phyloP scores from a whole-genome alignment of 1,139 yeast genomes.

The Maudiozyma humilis region DNA sequence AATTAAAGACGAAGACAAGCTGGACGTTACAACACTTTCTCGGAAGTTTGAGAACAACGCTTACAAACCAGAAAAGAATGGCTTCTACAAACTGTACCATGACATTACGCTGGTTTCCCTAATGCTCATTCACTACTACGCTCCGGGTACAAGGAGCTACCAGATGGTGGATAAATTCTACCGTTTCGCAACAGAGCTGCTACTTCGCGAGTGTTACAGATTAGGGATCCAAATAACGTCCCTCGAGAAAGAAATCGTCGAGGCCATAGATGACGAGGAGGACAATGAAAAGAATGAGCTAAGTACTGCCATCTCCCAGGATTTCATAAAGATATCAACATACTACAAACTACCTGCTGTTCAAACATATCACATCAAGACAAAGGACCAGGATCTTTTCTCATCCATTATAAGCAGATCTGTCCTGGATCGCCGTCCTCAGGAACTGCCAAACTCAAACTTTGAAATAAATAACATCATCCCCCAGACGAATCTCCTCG shows the following conservation, averaged over 20 bases:
- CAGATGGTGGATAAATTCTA: constrained; percentile 57
- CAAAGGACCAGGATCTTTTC: constrained; percentile 37
- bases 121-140: constrained; percentile 39
- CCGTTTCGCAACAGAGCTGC: constrained; percentile 59
- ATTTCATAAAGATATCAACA: constrained; percentile 59
- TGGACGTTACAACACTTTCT: constrained; percentile 30
- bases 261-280: constrained; percentile 12
- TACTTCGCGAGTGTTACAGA: constrained; percentile 62
- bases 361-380: constrained; percentile 49
- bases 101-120: constrained; percentile 65
- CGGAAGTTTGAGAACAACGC: constrained; percentile 30
- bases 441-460: constrained; percentile 28
- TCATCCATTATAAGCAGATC: constrained; percentile 39
- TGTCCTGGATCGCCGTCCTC: constrained; percentile 27
- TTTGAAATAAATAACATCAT: constrained; percentile 29
- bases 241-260: constrained; percentile 9
- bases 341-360: constrained; percentile 53
- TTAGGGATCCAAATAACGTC: constrained; percentile 33
- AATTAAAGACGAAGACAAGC: constrained; percentile 20
- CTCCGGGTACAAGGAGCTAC: constrained; percentile 53
- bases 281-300: constrained; percentile 14
- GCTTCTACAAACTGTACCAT: constrained; percentile 52
- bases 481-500: constrained; percentile 30
- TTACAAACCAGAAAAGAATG: constrained; percentile 34
- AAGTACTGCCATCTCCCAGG: constrained; percentile 38